Evolutionary conservation across 1,139 yeast genomes (phyloP).

Genomic region (Spencermartinsiella ligniputridi): DNA sequence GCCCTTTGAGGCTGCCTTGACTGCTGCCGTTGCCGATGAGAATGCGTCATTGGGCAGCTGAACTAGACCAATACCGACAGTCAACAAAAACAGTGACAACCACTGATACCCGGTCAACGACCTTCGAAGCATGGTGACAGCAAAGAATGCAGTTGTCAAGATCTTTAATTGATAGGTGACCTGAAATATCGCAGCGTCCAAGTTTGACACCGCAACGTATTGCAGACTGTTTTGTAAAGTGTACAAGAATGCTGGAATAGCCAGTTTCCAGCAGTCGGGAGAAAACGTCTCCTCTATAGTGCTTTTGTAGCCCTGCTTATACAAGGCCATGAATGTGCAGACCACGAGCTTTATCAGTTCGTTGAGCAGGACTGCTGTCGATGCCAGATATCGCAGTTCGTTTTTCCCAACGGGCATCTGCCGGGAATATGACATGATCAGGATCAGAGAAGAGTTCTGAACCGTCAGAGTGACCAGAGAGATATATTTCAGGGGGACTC

Average conservation of each 20-base stretch:
- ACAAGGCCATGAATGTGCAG: constrained; percentile 28
- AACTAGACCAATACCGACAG: constrained; percentile 40
- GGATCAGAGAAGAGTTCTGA: constrained; percentile 36
- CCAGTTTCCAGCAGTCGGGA: constrained; percentile 38
- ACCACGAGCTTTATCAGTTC: constrained; percentile 37
- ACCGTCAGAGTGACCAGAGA: constrained; percentile 33
- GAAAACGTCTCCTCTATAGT: constrained; percentile 33
- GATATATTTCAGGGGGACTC: constrained; percentile 31
- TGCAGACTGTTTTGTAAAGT: constrained; percentile 40
- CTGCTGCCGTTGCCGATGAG: constrained; percentile 2
- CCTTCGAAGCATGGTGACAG: constrained; percentile 38
- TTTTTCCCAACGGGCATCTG: constrained; percentile 37
- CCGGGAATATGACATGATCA: constrained; percentile 41
- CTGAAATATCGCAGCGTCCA: constrained; percentile 42
- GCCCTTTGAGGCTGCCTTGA: not conserved
- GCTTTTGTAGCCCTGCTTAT: constrained; percentile 24
- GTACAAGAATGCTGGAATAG: constrained; percentile 40
- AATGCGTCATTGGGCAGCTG: constrained; percentile 35
- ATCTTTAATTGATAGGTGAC: constrained; percentile 42
- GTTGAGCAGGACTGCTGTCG: constrained; percentile 41
- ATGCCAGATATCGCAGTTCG: constrained; percentile 34
- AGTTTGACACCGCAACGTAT: constrained; percentile 40
- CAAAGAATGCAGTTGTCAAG: constrained; percentile 41
- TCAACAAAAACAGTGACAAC: constrained; percentile 36
- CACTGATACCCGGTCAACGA: constrained; percentile 33